Evolutionary conservation across 83 land plant genomes (phyloP).

Genomic region (Picea engelmannii): DNA sequence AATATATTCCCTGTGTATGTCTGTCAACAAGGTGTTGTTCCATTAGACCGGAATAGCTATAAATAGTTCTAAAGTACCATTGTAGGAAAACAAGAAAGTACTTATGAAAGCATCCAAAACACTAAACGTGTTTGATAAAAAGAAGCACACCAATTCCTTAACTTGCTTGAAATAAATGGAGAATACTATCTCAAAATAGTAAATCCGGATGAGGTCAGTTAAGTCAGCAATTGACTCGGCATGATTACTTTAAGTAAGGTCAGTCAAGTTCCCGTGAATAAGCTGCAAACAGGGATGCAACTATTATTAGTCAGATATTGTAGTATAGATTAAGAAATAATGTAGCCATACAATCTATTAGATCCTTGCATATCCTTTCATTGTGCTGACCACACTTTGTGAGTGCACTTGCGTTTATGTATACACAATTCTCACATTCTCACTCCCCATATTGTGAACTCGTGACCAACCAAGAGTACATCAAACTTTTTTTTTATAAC

Average conservation of each 20-base stretch:
- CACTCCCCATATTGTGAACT: background rate
- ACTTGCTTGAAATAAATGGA: background rate
- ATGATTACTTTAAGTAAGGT: too few species aligned
- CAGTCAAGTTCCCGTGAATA: too few species aligned
- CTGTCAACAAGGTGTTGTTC: constrained; percentile 31
- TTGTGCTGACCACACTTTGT: background rate
- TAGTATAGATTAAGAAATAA: too few species aligned
- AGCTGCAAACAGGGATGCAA: too few species aligned
- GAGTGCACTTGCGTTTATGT: background rate
- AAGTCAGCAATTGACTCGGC: too few species aligned
- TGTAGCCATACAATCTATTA: background rate
- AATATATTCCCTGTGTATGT: constrained; percentile 89
- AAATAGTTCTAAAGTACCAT: background rate
- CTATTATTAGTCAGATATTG: too few species aligned
- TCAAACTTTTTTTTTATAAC: background rate
- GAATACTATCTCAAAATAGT: background rate
- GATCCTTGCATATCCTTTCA: background rate
- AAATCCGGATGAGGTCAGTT: too few species aligned
- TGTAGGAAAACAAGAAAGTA: background rate
- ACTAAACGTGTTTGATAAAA: background rate
- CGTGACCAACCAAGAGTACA: background rate
- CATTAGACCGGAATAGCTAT: background rate
- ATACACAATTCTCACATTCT: background rate
- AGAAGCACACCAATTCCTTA: background rate
- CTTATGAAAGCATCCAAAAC: background rate